These are phyloP conservation scores for Apophysomyces trapeziformis DNA, from an alignment of 371 early-diverging fungal species.

Conservation along the genomic window DNA sequence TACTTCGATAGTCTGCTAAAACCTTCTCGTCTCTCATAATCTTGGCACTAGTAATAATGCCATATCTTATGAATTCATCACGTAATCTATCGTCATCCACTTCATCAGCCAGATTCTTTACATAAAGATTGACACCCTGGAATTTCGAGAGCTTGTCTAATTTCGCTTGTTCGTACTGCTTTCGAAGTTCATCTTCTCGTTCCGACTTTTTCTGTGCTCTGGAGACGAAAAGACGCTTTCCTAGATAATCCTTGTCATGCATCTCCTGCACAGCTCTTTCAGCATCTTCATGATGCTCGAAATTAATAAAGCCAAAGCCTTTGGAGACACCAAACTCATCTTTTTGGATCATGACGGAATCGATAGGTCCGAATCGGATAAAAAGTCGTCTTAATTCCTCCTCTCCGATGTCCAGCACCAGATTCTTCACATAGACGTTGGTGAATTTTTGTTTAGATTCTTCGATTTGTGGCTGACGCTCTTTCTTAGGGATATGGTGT, in stretches of 20 bases:
- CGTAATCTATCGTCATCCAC: constrained; percentile 92
- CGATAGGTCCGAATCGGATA: constrained; percentile 81
- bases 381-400: constrained; percentile 88
- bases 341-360: constrained; percentile 76
- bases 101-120: constrained; percentile 95
- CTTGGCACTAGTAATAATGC: constrained; percentile 95
- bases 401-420: constrained; percentile 84
- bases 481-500: constrained; percentile 88
- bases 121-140: constrained; percentile 97
- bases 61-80: constrained; percentile 89
- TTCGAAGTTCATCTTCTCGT: constrained; percentile 93
- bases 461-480: constrained; percentile 83
- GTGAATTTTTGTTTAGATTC: constrained; percentile 87
- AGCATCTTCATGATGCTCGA: constrained; percentile 89
- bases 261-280: constrained; percentile 89
- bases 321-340: constrained; percentile 86
- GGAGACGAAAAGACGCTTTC: constrained; percentile 94
- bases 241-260: constrained; percentile 88
- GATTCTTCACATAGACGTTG: constrained; percentile 98
- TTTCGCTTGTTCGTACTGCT: constrained; percentile 82
- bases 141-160: constrained; percentile 91
- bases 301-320: constrained; percentile 98
- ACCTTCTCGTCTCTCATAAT: constrained; percentile 93
- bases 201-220: constrained; percentile 98
- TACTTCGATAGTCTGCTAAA: background rate